Evolutionary conservation across 768 basidiomycete species (phyloP).

Genomic region (Lentinula detonsa): DNA sequence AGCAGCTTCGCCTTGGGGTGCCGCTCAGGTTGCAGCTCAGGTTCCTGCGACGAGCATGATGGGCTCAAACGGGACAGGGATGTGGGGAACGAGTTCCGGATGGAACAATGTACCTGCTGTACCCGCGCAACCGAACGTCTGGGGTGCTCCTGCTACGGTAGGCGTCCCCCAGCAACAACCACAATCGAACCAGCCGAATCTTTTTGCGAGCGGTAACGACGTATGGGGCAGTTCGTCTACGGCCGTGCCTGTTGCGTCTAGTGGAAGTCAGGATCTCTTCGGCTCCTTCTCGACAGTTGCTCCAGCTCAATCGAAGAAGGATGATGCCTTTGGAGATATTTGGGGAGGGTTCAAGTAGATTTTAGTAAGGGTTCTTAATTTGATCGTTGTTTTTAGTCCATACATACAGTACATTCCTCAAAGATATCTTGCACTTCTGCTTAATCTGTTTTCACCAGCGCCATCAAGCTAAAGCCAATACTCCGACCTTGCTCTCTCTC

Average conservation of each 20-base stretch:
- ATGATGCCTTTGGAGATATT: constrained; percentile 77
- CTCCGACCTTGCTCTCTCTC: constrained; percentile 13
- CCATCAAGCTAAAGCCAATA: constrained; percentile 22
- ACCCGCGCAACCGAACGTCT: constrained; percentile 33
- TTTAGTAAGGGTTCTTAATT: background rate
- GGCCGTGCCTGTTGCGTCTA: constrained; percentile 14
- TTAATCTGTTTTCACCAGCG: constrained; percentile 9
- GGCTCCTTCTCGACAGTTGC: constrained; percentile 23
- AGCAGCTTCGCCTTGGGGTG: constrained; percentile 24
- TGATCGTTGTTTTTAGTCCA: background rate
- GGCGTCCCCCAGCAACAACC: constrained; percentile 15
- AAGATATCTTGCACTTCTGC: background rate
- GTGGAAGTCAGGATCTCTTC: constrained; percentile 27
- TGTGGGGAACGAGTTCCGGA: constrained; percentile 65
- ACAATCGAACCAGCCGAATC: constrained; percentile 23
- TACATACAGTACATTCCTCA: background rate
- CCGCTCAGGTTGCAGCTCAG: constrained; percentile 16
- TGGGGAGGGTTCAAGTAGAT: constrained; percentile 77
- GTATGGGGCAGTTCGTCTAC: constrained; percentile 48
- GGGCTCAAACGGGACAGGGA: constrained; percentile 44
- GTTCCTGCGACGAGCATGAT: constrained; percentile 44
- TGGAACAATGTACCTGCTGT: constrained; percentile 36
- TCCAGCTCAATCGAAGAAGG: constrained; percentile 48
- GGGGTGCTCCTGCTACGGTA: constrained; percentile 25
- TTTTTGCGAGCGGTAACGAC: constrained; percentile 44